phyloP scores from a whole-genome alignment of 2,329 filamentous ascomycete genomes.

The Penicillium sp. region DNA sequence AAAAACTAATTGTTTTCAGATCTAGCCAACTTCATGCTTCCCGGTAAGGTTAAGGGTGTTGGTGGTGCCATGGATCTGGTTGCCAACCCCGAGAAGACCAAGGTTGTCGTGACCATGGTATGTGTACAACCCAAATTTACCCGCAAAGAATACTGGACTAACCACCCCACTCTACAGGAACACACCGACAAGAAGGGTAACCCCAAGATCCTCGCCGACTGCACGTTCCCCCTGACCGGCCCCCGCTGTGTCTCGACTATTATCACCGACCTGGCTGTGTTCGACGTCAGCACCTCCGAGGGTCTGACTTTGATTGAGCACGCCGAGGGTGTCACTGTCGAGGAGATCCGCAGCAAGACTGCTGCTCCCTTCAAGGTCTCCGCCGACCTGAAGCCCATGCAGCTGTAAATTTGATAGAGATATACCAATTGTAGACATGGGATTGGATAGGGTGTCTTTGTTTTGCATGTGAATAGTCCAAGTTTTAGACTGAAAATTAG shows the following conservation, averaged over 20 bases:
- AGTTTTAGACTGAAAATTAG: slow-evolving; percentile 15
- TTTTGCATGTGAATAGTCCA: slow-evolving; percentile 16
- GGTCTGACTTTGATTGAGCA: slow-evolving; percentile 64
- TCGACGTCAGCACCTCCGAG: slow-evolving; percentile 71
- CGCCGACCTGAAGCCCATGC: slow-evolving; percentile 60
- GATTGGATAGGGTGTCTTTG: slow-evolving; percentile 14
- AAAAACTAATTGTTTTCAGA: slow-evolving; percentile 49
- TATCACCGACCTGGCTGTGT: slow-evolving; percentile 73
- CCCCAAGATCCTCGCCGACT: slow-evolving; percentile 66
- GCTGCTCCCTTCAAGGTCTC: slow-evolving; percentile 70
- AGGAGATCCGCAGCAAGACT: slow-evolving; percentile 72
- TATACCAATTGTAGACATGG: slow-evolving; percentile 15
- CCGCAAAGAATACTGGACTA: not conserved
- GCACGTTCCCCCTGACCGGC: slow-evolving; percentile 68
- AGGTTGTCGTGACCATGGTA: slow-evolving; percentile 69
- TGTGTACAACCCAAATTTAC: not conserved
- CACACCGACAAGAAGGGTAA: slow-evolving; percentile 72
- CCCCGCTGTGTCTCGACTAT: slow-evolving; percentile 70
- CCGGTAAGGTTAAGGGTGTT: slow-evolving; percentile 85
- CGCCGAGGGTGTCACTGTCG: slow-evolving; percentile 70
- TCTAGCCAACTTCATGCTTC: slow-evolving; percentile 88
- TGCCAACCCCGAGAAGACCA: slow-evolving; percentile 71
- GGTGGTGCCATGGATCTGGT: slow-evolving; percentile 79
- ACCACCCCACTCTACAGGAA: slow-evolving; percentile 42
- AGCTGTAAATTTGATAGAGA: slow-evolving; percentile 16